A percentile compares a stretch with the other conserved stretches of the same genome.
Conservation (phyloP, 1,284 basidiomycete genomes). For the Tylopilus sp. region DNA sequence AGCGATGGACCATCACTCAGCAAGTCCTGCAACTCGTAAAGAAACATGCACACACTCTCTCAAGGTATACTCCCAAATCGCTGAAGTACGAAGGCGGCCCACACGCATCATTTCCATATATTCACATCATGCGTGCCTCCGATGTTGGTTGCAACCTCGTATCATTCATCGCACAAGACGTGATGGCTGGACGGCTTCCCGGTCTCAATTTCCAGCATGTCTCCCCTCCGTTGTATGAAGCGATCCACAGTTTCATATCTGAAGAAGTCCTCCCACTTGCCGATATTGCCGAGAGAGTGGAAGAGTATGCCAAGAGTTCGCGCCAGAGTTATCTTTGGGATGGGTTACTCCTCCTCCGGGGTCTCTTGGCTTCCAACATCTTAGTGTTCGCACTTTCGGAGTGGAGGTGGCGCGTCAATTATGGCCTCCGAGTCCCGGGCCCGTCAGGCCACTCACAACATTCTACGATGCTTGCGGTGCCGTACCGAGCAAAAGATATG, state of each 20-base stretch:
- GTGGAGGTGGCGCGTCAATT: constrained; percentile 61
- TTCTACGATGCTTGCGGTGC: constrained; percentile 58
- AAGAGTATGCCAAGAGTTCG: constrained; percentile 22
- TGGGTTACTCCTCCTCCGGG: constrained; percentile 54
- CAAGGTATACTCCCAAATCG: constrained; percentile 4
- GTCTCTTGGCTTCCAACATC: constrained; percentile 54
- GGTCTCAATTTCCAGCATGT: constrained; percentile 26
- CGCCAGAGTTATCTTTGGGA: constrained; percentile 36
- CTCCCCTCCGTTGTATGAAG: constrained; percentile 13
- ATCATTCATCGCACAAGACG: constrained; percentile 31
- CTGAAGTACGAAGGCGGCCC: constrained; percentile 10
- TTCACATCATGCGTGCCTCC: constrained; percentile 39
- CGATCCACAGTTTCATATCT: constrained; percentile 36
- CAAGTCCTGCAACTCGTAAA: constrained; percentile 45
- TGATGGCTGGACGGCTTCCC: constrained; percentile 35
- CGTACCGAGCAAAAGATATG: constrained; percentile 62
- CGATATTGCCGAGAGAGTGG: constrained; percentile 23
- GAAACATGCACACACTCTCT: too few species aligned
- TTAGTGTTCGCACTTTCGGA: constrained; percentile 51
- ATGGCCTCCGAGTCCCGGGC: constrained; percentile 39
- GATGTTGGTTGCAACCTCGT: constrained; percentile 33
- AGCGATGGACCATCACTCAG: constrained; percentile 58
- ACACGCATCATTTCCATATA: constrained; percentile 37
- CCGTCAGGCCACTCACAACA: too few species aligned
- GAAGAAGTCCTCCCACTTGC: constrained; percentile 1